phyloP scores from a whole-genome alignment of 2,329 filamentous ascomycete species.

The Cladosporium velox region DNA sequence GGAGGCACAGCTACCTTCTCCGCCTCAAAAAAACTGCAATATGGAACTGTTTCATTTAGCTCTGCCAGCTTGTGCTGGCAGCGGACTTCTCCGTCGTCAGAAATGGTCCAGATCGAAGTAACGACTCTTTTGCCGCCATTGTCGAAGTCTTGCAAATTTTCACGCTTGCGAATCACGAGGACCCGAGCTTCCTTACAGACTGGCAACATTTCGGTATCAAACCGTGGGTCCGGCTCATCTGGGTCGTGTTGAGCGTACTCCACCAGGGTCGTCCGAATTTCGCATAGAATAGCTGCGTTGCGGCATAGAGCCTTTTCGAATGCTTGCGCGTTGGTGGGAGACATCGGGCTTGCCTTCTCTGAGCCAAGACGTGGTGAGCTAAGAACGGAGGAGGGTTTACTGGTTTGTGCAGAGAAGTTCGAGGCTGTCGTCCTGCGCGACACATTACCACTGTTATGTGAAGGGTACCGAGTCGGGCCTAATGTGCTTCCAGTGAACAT shows the following conservation, averaged over 20 bases:
- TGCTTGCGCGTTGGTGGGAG: background rate
- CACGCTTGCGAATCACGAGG: slow-evolving; percentile 46
- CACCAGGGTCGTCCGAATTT: slow-evolving; percentile 43
- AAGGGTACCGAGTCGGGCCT: background rate
- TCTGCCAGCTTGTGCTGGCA: slow-evolving; percentile 48
- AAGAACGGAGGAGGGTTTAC: slow-evolving; percentile 1
- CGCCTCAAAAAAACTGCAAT: slow-evolving; percentile 48
- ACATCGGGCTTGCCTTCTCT: background rate
- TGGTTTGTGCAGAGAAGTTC: background rate
- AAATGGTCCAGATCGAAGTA: slow-evolving; percentile 50
- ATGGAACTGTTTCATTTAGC: slow-evolving; percentile 44
- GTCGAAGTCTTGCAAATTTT: slow-evolving; percentile 33
- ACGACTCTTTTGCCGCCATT: slow-evolving; percentile 41
- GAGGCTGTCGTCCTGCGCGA: background rate
- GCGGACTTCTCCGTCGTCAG: slow-evolving; percentile 45
- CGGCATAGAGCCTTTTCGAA: slow-evolving; percentile 48
- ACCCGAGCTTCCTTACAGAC: slow-evolving; percentile 45
- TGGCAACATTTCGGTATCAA: slow-evolving; percentile 45
- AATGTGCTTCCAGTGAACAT: background rate
- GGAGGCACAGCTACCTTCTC: slow-evolving; percentile 46
- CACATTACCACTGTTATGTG: background rate
- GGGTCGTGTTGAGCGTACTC: slow-evolving; percentile 45
- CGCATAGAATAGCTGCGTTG: slow-evolving; percentile 48
- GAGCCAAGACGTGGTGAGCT: slow-evolving; percentile 1
- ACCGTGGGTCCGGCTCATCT: slow-evolving; percentile 37